Percentiles rank a stretch among this genome's conserved stretches.
phyloP scores from a whole-genome alignment of 257 asterid species.

The Solanum bulbocastanum region DNA sequence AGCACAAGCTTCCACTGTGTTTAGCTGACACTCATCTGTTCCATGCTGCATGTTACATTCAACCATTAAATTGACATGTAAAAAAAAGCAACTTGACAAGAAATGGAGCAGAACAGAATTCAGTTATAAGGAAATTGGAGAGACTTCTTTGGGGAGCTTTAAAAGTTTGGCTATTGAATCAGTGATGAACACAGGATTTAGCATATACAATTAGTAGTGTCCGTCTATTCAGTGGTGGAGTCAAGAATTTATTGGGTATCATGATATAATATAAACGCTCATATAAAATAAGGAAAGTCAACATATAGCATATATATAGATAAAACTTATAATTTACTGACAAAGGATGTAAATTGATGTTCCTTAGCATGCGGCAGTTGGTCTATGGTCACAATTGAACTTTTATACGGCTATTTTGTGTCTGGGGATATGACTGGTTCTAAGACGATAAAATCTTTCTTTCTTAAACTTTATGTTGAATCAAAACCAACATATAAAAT shows the following conservation, averaged over 20 bases:
- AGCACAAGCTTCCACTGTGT: conserved; percentile 78
- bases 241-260: background rate
- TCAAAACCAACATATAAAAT: background rate
- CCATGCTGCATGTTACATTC: conserved; percentile 56
- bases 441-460: background rate
- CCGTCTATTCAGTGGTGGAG: background rate
- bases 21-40: conserved; percentile 59
- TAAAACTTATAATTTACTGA: too few relatives aligned
- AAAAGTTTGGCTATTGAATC: background rate
- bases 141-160: background rate
- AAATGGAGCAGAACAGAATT: background rate
- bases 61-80: background rate
- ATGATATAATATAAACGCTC: background rate
- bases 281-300: too few relatives aligned
- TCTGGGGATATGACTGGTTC: background rate
- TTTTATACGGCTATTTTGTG: background rate
- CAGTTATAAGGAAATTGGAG: background rate
- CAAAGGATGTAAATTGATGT: too few relatives aligned
- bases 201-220: background rate
- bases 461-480: background rate
- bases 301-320: too few relatives aligned
- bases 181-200: background rate
- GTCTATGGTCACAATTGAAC: background rate
- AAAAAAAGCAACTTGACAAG: background rate
- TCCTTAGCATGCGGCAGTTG: background rate